Conservation (phyloP, 2,329 filamentous ascomycete species). For the Neocucurbitaria cava region DNA sequence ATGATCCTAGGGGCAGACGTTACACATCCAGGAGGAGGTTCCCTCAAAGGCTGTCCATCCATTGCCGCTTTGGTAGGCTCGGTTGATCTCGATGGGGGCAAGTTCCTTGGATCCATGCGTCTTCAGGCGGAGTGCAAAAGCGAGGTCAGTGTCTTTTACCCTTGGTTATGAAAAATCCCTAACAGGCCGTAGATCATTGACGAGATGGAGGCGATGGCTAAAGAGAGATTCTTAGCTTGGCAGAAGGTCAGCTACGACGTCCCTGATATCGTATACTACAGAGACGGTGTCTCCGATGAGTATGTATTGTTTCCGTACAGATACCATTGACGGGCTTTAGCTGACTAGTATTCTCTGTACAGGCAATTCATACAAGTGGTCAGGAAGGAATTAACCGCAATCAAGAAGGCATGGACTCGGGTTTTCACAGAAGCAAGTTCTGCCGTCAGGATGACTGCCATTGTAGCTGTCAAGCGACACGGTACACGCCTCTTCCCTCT, state of each 20-base stretch:
- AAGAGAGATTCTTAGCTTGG: conserved; percentile 21
- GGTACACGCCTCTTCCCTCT: conserved; percentile 48
- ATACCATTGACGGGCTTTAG: background rate
- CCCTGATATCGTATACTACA: conserved; percentile 33
- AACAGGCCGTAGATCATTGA: background rate
- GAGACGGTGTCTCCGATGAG: conserved; percentile 31
- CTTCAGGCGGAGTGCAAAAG: conserved; percentile 28
- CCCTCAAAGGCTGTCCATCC: conserved; percentile 39
- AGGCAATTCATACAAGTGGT: conserved; percentile 1
- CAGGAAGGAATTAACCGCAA: conserved; percentile 30
- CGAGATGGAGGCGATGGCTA: conserved; percentile 15
- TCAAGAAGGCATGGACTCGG: conserved; percentile 26
- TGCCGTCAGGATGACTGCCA: conserved; percentile 22
- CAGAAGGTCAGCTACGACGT: background rate
- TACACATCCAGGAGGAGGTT: conserved; percentile 45
- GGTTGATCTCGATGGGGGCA: conserved; percentile 35
- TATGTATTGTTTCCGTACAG: background rate
- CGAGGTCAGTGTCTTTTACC: background rate
- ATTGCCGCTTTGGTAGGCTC: conserved; percentile 53
- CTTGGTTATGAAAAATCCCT: background rate
- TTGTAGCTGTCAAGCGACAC: conserved; percentile 52
- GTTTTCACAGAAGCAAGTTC: background rate
- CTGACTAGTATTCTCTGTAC: background rate
- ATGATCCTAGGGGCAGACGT: conserved; percentile 41
- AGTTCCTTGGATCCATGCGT: conserved; percentile 47